These are phyloP conservation scores for Magnolia kwangsiensis DNA, from an alignment of 164 flowering plant genomes.

Conservation along the genomic window DNA sequence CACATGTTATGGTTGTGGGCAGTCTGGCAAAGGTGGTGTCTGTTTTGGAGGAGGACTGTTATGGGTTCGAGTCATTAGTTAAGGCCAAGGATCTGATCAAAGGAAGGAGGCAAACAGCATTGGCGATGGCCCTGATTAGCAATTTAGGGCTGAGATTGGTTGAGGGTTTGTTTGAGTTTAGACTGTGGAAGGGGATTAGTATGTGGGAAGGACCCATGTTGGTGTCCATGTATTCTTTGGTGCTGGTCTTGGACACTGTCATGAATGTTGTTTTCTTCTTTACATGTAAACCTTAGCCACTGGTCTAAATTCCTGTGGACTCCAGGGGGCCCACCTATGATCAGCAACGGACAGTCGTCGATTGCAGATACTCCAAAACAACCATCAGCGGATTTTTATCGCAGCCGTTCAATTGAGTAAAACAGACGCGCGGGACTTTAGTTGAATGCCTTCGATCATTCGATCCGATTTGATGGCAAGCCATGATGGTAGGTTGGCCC, in stretches of 20 bases:
- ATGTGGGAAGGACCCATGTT: slow-evolving; percentile 32
- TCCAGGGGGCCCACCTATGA: background rate
- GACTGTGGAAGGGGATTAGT: slow-evolving; percentile 27
- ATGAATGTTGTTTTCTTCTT: slow-evolving; percentile 38
- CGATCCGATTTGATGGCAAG: no score
- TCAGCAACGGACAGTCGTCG: no score
- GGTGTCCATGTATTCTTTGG: slow-evolving; percentile 38
- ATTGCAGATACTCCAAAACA: no score
- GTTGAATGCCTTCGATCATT: no score
- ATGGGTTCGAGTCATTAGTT: slow-evolving; percentile 25
- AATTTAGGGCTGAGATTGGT: slow-evolving; percentile 28
- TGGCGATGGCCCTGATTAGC: slow-evolving; percentile 31
- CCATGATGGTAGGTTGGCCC: no score
- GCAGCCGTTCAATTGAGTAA: no score
- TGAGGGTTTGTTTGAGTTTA: slow-evolving; percentile 33
- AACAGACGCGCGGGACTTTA: no score
- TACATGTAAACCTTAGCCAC: slow-evolving; percentile 23
- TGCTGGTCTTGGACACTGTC: slow-evolving; percentile 36
- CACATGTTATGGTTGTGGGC: slow-evolving; percentile 33
- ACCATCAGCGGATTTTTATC: no score
- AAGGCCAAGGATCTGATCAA: slow-evolving; percentile 29
- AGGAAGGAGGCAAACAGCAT: slow-evolving; percentile 27
- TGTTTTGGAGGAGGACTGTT: slow-evolving; percentile 30
- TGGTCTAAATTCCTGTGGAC: background rate
- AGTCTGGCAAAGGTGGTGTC: slow-evolving; percentile 32